Base-by-base conservation (phyloP, 2,329 filamentous ascomycete species). In the Colletotrichum sp. region DNA sequence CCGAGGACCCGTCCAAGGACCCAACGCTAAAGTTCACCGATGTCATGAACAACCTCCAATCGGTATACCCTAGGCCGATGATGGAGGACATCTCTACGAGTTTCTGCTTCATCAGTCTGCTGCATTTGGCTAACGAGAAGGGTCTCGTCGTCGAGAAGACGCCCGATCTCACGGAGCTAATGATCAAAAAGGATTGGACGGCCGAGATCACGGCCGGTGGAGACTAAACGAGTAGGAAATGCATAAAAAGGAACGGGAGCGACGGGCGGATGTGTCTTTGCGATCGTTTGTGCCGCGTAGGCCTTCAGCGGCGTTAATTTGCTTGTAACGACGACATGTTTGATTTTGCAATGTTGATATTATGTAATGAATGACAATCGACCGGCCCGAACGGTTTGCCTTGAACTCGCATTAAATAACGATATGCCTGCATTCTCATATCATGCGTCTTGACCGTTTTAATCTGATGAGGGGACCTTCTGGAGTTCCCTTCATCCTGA, bases 71-170 rank as follows among this genome's bases (percentile, higher is more conserved):
- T 13, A 94, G 95, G 83, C 90, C 94, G 79, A 92, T 93, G 76
- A 95, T 99, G 92, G 93, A 94, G 76, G 97, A 99, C 84, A 98
- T 99, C 81, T 98, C 96, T 44, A 99, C 97, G 0, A 98, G 91
- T 78, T 94, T 87, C 85, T 98, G 97, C 83, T 99, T 98, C 86
- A 99, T 99, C 81, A 98, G 95, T 80, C 86, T 98, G 74, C 87
- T 98, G 78, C 96, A 98, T 85, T 83, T 98, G 80, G 96, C 96
- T 75, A 98, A 98, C 85, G 96, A 98, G 82, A 96, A 98, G 86
- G 96, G 96, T 0, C 87, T 98, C 52, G 89, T 94, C 28, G 94
- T 98, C 77, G 90, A 94, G 78, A 91, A 91, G 80, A 90, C 90
- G 13, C 85, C 87, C 57, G 90, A 89, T 64, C 84, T 93, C 71